Percentiles rank a stretch among this genome's conserved stretches.
phyloP scores from a whole-genome alignment of 140 eudicot genomes.

The Anethum foeniculum region DNA sequence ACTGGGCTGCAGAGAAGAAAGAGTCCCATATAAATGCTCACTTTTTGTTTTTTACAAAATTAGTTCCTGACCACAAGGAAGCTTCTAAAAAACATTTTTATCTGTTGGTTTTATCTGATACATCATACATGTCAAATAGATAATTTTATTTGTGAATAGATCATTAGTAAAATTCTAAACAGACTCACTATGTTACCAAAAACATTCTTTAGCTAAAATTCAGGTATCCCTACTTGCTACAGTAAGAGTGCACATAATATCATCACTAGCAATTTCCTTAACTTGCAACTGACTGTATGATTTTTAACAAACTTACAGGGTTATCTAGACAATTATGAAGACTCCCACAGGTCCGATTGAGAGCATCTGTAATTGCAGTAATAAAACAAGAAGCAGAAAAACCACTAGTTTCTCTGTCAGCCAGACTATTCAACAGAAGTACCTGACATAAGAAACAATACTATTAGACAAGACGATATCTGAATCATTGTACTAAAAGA shows the following conservation, averaged over 20 bases:
- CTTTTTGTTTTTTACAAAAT: neutral
- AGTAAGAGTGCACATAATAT: neutral
- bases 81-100: neutral
- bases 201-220: neutral
- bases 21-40: neutral
- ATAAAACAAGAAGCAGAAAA: constrained; percentile 76
- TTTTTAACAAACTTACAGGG: constrained; percentile 38
- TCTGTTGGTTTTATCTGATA: neutral
- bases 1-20: constrained; percentile 54
- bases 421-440: constrained; percentile 77
- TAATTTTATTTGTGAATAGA: neutral
- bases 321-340: constrained; percentile 56
- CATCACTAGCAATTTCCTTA: neutral
- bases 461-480: constrained; percentile 1
- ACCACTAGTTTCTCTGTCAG: constrained; percentile 85
- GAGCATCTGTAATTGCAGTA: constrained; percentile 81
- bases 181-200: neutral
- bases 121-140: neutral
- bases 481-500: neutral
- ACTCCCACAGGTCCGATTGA: constrained; percentile 72
- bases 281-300: neutral
- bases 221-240: neutral
- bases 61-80: neutral
- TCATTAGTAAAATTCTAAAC: neutral
- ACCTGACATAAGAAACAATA: constrained; percentile 35